Base-by-base conservation (phyloP, 441 rosid genomes). In the Syzygium malaccense region DNA sequence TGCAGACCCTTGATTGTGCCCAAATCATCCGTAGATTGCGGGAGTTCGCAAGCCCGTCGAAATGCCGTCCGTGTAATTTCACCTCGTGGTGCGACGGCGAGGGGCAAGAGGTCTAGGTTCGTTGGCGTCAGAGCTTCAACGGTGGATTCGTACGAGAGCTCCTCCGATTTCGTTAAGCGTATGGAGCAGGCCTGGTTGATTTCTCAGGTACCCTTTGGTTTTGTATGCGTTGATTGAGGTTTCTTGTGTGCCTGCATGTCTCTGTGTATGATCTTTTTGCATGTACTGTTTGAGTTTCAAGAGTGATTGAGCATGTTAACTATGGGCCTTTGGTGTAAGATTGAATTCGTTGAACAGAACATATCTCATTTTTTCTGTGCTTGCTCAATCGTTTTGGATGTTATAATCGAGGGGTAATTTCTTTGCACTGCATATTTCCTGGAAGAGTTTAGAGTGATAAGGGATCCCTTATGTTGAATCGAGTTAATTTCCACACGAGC, bases 121-220 rank as follows among this genome's bases (percentile, higher is more conserved):
- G 75, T 60, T 53, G 48, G 87, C 23, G 91, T 94, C 32, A 93
- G 91, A 87, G 97, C 98, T 91, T 97, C 98, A 11, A 87, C 88
- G 87, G 94, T 97, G 55, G 97, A 97, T 92, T 95, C 98, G 6
- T 92, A 88, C 33, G 97, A 92, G 87, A 96, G 94, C 89, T 96
- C 99, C 57, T 94, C 97, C 14, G 91, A 94, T 91, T 96, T 96
- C 93, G 90, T 79, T 33, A 95, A 94, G 92, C 97, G 98, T 55
- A 94, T 94, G 93, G 99, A 97, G 88, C 97, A 92, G 88, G 97
- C 98, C 33, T 96, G 98, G 99, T 57, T 92, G 87, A 95, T 97
- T 91, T 96, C 99, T 85, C 97, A 97, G 98, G 98, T 96, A 57
- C 32, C 60, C 60, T 23, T 85, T 85, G 15, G 9, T 41, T 54